Percentiles rank a stretch among this genome's conserved stretches.
Conservation (phyloP, 129 eudicot species). For the Heracleum sosnowskyi region DNA sequence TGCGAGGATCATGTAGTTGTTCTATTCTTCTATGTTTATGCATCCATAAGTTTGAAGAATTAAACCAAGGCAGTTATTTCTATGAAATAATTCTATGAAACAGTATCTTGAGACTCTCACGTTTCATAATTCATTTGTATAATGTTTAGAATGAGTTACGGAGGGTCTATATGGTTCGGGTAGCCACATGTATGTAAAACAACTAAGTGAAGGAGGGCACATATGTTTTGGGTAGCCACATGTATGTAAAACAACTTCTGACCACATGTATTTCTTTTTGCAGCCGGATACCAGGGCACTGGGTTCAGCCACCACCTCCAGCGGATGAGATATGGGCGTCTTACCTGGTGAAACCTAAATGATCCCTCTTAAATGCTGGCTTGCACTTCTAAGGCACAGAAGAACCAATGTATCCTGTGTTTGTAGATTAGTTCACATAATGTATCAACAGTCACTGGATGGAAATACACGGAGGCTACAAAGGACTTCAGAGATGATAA, state of each 20-base stretch:
- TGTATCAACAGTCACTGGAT: not conserved
- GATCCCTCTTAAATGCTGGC: not conserved
- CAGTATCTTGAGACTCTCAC: not conserved
- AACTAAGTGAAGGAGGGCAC: not conserved
- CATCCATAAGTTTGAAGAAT: not conserved
- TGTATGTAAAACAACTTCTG: not conserved
- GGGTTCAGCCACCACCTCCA: constrained; percentile 94
- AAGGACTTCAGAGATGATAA: not conserved
- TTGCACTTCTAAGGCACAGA: not conserved
- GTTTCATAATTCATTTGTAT: not conserved
- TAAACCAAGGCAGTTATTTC: not conserved
- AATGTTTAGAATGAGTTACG: not conserved
- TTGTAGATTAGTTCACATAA: not conserved
- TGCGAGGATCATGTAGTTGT: not conserved
- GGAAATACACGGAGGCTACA: not conserved
- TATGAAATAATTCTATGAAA: not conserved
- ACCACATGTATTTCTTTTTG: constrained; percentile 5
- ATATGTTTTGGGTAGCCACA: not conserved
- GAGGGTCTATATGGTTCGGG: not conserved
- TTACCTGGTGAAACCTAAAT: constrained; percentile 58
- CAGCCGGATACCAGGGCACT: constrained; percentile 98
- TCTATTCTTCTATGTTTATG: not conserved
- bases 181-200: not conserved
- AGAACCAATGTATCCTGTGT: not conserved
- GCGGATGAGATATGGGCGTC: constrained; percentile 91